Conservation (phyloP, 1,139 yeast genomes). For the Dujonia santamariae region DNA sequence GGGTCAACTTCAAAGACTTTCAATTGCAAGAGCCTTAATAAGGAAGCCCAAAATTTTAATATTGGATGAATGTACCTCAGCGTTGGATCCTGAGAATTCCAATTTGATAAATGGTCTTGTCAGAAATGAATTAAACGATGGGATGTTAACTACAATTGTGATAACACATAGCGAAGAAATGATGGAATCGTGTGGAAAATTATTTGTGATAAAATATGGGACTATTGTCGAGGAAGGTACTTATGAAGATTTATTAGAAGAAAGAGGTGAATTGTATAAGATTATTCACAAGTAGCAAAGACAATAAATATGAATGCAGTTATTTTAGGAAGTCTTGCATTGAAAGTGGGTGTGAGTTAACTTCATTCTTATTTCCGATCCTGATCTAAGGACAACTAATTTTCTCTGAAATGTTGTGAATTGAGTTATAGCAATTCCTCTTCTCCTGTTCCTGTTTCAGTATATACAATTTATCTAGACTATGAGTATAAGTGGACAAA, state of each 20-base stretch:
- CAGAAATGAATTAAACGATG: slow-evolving; percentile 24
- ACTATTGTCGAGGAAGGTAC: slow-evolving; percentile 30
- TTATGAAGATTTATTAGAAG: slow-evolving; percentile 12
- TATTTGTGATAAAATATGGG: slow-evolving; percentile 46
- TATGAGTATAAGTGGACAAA: too few relatives aligned
- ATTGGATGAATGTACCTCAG: slow-evolving; percentile 80
- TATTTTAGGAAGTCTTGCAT: too few relatives aligned
- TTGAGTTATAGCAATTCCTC: too few relatives aligned
- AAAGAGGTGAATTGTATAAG: slow-evolving; percentile 17
- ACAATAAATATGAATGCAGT: too few relatives aligned
- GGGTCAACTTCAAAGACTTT: slow-evolving; percentile 77
- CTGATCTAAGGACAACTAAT: too few relatives aligned
- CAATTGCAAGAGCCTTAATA: slow-evolving; percentile 71
- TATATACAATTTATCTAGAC: too few relatives aligned
- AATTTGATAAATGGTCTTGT: slow-evolving; percentile 40
- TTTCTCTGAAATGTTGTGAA: too few relatives aligned
- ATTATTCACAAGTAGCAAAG: slow-evolving; percentile 7
- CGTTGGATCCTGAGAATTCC: slow-evolving; percentile 61
- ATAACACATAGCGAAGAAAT: slow-evolving; percentile 61
- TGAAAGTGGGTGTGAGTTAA: too few relatives aligned
- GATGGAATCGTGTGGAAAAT: slow-evolving; percentile 47
- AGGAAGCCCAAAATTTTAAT: slow-evolving; percentile 61
- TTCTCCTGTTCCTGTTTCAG: too few relatives aligned
- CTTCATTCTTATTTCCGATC: too few relatives aligned
- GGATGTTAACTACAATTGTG: slow-evolving; percentile 35